Evolutionary conservation across 495 filamentous ascomycete species (phyloP), one percentile per base, ranked within the genome.

Genomic region (Xeromyces bisporus): DNA sequence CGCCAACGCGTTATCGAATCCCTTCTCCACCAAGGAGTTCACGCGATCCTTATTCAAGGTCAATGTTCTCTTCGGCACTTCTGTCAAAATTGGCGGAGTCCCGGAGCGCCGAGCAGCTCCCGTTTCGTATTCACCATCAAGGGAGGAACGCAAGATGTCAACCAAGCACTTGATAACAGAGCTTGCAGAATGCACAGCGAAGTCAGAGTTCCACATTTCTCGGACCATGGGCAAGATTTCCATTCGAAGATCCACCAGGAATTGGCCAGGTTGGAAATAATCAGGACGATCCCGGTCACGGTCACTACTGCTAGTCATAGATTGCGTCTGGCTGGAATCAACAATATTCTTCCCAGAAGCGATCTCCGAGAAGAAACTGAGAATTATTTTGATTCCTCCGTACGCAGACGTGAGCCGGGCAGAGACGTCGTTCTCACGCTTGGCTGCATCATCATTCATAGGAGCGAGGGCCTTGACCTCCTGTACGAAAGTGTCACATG

Each of bases 231-330:
- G 81, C n/a, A 94, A 48, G 26, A 94, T 71, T 17, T 75, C 67
- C 60, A 81, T 72, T 27, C 86, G 73, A 26, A 96, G 56, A 47
- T 96, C 89, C 18, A 99, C 77, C 7, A 93, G 47, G 34, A 96
- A 79, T 44, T 96, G 89, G 5, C 65, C 61, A 5, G 75, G 56
- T 10, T 73, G 64, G 42, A 80, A 84, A 39, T 67, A 69, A 44
- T 92, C 79, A 6, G 69, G 52, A 17, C 64, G 67, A 18, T 66
- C 62, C 15, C 61, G 61, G 13, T 67, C 66, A 29, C 68, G 57
- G 14, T 73, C 64, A 18, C 69, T 61, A 26, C 51, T 52, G 20
- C 64, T 63, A 27, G 65, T 47, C 39, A 93, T 65, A 23, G 72
- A 64, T 28, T 67, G 55, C 14, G 77, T 74, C 38, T 76, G 70